Evolutionary conservation across 176 grass and related monocot genomes (phyloP).

Genomic region (Bromus sterilis): DNA sequence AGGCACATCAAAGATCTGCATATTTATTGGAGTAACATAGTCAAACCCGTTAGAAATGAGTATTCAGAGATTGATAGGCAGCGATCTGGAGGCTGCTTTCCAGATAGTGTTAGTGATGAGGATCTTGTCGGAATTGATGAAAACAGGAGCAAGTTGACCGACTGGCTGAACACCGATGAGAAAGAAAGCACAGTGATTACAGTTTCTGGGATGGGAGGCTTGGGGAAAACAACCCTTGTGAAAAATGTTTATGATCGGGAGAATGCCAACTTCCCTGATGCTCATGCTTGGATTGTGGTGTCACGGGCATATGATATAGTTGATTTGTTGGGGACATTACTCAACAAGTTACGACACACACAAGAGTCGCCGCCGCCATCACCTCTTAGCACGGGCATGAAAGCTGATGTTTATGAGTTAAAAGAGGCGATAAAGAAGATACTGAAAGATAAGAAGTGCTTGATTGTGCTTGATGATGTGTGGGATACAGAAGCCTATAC

Average conservation of each 20-base stretch:
- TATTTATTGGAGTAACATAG: background rate
- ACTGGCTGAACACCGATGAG: conserved; percentile 2
- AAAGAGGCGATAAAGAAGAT: background rate
- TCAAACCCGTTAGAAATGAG: background rate
- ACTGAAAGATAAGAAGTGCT: background rate
- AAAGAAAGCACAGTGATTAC: conserved; percentile 5
- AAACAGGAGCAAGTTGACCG: conserved; percentile 6
- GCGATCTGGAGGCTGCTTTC: background rate
- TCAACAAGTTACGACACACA: background rate
- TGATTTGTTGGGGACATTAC: background rate
- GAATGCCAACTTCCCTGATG: conserved; percentile 4
- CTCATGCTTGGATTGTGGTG: background rate
- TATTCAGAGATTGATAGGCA: background rate
- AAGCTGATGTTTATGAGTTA: background rate
- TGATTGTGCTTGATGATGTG: background rate
- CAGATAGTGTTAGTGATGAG: conserved; percentile 25
- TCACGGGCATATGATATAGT: background rate
- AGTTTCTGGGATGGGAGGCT: conserved; percentile 55
- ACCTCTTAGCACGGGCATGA: background rate
- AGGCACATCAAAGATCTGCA: background rate
- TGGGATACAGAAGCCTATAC: too few relatives aligned
- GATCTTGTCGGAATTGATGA: conserved; percentile 42
- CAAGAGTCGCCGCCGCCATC: background rate
- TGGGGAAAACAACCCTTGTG: conserved; percentile 59
- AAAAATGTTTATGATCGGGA: conserved; percentile 27